Base-by-base conservation (phyloP, 768 basidiomycete species). In the Calocera cornea region DNA sequence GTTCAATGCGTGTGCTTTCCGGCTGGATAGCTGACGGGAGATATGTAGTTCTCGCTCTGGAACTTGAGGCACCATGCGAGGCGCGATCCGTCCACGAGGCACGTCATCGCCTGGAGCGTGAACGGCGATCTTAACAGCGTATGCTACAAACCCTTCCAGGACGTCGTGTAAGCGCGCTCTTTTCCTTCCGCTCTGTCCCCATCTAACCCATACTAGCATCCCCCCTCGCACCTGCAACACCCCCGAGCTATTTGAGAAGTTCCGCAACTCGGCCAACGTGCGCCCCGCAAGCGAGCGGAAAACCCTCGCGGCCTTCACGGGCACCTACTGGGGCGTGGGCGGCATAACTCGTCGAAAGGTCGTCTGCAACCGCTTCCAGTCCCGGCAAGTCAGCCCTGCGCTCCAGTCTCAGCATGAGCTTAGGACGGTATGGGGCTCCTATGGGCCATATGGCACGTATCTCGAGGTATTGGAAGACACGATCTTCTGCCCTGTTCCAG, bases 71-170 rank as follows among this genome's bases (percentile, higher is more conserved):
- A 47, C 19, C 44, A 47, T 24, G 44, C 44, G 24, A 7, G 24
- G 19, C 5, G 44, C 8, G 44, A 47, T 64, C 65, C 44, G n/a
- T 29, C 68, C 60, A 67, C 66, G 38, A 41, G 65, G 29, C 38
- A 69, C 54, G 65, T 69, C n/a, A 66, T 68, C 65, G 73, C 74
- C 14, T 75, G 75, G 74, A 72, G 72, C 7, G 75, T 75, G 1
- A 75, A 74, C 74, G 76, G 75, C n/a, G 76, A 77, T 50, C 72
- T 73, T 65, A 73, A 76, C 65, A 74, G 74, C 29, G 73, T 74
- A 11, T 77, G 76, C 67, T 76, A 76, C 67, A 71, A 76, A 22
- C 75, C 76, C 5, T 74, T 75, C 34, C 75, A 75, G 66, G 75
- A 77, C 60, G 70, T 76, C 34, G 75, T 77, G 44, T 47, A 47